These are phyloP conservation scores for Aureobasidium sp. DNA, from an alignment of 2,329 filamentous ascomycete genomes.

Conservation along the genomic window DNA sequence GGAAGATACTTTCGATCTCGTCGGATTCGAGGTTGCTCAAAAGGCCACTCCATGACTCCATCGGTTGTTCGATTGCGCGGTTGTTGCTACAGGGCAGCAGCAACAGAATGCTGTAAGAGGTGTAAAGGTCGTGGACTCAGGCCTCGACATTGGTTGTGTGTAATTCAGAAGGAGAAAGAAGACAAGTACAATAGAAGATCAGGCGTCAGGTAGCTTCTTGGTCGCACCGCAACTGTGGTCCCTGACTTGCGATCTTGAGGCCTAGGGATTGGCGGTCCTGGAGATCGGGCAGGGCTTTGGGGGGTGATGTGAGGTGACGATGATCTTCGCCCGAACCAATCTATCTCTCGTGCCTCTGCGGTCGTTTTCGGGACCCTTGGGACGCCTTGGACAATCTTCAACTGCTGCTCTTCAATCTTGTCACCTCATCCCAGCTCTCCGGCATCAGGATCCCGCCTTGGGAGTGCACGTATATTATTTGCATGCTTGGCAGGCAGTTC, in stretches of 20 bases:
- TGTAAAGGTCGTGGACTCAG: slow-evolving; percentile 19
- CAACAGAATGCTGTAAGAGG: slow-evolving; percentile 51
- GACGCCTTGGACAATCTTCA: not conserved
- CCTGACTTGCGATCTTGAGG: not conserved
- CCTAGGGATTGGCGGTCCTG: not conserved
- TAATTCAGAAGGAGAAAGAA: too few relatives aligned
- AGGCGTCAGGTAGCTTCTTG: too few relatives aligned
- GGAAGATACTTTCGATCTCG: slow-evolving; percentile 35
- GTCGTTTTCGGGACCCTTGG: not conserved
- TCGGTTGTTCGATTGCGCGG: slow-evolving; percentile 36
- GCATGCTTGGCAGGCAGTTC: not conserved
- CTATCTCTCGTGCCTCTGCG: too few relatives aligned
- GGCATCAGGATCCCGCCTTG: not conserved
- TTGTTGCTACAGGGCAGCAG: slow-evolving; percentile 38
- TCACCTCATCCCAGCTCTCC: not conserved
- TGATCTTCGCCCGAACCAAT: slow-evolving; percentile 1
- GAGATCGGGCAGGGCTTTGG: not conserved
- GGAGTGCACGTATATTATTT: not conserved
- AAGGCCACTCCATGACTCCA: slow-evolving; percentile 29
- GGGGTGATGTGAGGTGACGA: not conserved
- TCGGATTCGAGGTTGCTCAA: slow-evolving; percentile 25
- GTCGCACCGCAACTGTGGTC: too few relatives aligned
- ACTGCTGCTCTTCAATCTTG: not conserved
- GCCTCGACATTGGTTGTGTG: not conserved
- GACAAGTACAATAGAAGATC: not conserved